Percentiles rank a stretch among this genome's conserved stretches.
phyloP scores from a whole-genome alignment of 1,284 basidiomycete species.

The Leccinum griseonigrum region DNA sequence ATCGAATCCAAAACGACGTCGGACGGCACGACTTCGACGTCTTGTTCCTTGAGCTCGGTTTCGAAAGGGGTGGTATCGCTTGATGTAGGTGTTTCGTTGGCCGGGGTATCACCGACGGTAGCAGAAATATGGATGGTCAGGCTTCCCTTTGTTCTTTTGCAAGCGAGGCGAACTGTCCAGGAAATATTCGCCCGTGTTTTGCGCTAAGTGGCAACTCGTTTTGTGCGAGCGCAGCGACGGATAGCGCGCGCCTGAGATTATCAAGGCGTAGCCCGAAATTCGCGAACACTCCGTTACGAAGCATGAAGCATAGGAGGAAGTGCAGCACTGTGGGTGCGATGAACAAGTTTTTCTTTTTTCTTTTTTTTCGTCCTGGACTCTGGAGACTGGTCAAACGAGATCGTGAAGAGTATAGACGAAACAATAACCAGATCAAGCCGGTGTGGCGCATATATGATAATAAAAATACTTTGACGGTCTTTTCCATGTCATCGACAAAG shows the following conservation, averaged over 20 bases:
- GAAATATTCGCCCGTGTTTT: slow-evolving; percentile 37
- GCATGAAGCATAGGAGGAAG: slow-evolving; percentile 49
- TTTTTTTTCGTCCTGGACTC: slow-evolving; percentile 1
- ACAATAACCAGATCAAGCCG: slow-evolving; percentile 44
- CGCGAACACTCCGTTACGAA: slow-evolving; percentile 41
- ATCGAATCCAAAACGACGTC: slow-evolving; percentile 29
- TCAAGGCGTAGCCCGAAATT: slow-evolving; percentile 23
- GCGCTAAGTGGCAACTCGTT: slow-evolving; percentile 45
- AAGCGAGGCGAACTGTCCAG: slow-evolving; percentile 41
- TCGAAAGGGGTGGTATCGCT: slow-evolving; percentile 19
- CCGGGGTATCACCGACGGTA: not conserved
- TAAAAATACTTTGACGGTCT: slow-evolving; percentile 47
- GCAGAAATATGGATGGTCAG: slow-evolving; percentile 21
- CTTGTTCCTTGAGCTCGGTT: slow-evolving; percentile 21
- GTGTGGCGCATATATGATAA: slow-evolving; percentile 46
- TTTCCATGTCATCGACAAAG: slow-evolving; percentile 47
- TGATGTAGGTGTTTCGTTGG: not conserved
- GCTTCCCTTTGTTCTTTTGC: slow-evolving; percentile 30
- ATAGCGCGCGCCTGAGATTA: slow-evolving; percentile 34
- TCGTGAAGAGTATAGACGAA: not conserved
- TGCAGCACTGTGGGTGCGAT: slow-evolving; percentile 44
- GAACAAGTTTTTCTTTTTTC: slow-evolving; percentile 13
- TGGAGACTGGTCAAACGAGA: slow-evolving; percentile 13
- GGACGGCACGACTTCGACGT: slow-evolving; percentile 29
- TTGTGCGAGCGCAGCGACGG: slow-evolving; percentile 37